Percentiles rank a stretch among this genome's conserved stretches.
These are phyloP conservation scores for Colletotrichum trifolii DNA, from an alignment of 2,329 filamentous ascomycete species.

Conservation along the genomic window DNA sequence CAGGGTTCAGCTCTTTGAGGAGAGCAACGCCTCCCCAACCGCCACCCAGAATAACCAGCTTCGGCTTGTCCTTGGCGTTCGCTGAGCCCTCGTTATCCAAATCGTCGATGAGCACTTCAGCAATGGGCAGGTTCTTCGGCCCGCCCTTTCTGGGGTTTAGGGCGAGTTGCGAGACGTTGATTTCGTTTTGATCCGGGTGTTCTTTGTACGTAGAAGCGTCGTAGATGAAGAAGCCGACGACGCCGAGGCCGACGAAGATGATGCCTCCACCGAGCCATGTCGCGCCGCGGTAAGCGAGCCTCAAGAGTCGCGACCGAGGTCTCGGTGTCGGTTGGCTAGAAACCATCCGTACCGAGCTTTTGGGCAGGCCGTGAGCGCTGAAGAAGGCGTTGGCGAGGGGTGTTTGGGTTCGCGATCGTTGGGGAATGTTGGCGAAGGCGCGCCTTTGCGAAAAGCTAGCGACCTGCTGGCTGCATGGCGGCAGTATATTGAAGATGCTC, in stretches of 20 bases:
- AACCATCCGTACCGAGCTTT: constrained; percentile 49
- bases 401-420: constrained; percentile 25
- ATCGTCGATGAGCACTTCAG: constrained; percentile 88
- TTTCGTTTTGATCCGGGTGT: constrained; percentile 72
- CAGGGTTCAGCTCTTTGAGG: constrained; percentile 87
- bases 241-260: constrained; percentile 72
- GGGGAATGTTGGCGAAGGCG: constrained; percentile 26
- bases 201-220: constrained; percentile 92
- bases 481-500: constrained; percentile 15
- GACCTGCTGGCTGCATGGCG: constrained; percentile 15
- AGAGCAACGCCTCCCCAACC: constrained; percentile 96
- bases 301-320: constrained; percentile 58
- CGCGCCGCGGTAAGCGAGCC: constrained; percentile 76
- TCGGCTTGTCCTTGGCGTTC: constrained; percentile 86
- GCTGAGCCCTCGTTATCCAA: constrained; percentile 79
- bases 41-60: constrained; percentile 89
- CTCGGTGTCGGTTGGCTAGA: constrained; percentile 63
- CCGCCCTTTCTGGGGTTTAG: constrained; percentile 85
- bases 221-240: constrained; percentile 91
- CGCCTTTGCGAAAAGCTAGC: constrained; percentile 27
- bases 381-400: constrained; percentile 36
- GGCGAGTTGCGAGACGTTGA: constrained; percentile 86
- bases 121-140: constrained; percentile 94
- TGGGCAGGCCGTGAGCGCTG: constrained; percentile 20
- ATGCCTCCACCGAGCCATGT: constrained; percentile 81